Base-by-base conservation (phyloP, 768 basidiomycete genomes). In the Hypholoma fasciculare region DNA sequence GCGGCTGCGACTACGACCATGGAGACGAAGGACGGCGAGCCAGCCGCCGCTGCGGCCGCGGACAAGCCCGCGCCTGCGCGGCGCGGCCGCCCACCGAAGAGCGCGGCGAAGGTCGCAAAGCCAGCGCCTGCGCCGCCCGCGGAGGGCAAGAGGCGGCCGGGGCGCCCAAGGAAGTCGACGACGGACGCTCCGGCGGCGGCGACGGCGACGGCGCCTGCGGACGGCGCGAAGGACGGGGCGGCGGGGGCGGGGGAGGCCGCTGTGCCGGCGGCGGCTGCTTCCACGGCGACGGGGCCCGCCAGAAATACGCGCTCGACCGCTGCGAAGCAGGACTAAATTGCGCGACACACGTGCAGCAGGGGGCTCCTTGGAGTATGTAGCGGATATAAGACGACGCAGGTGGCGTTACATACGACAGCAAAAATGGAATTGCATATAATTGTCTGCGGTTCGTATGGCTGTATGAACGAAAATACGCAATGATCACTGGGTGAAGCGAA, bases 101-200 rank as follows among this genome's bases (percentile, higher is more conserved):
- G 37, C n/a, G 30, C 54, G 26, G 20, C 54, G 49, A 34, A 34
- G 30, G 30, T 9, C 1, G 27, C 43, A 56, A 59, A 42, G 34
- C 53, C 27, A 43, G 36, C 7, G 51, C 50, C 50, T 13, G 52
- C 46, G 6, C 36, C 49, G 1, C 46, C 17, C 12, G 52, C 23
- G n/a, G 56, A 37, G 30, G 53, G 49, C 5, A 66, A 67, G 49
- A 67, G 63, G 23, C 38, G 50, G 9, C 53, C 58, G 1, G 65
- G 64, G 49, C 42, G 62, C 12, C 62, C 66, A 1, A 62, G 61
- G 49, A 66, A 67, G 47, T 56, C 38, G 6, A 54, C 63, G 4
- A 27, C 19, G 7, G 55, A 49, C 8, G 34, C 36, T n/a, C 19
- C 55, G 30, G 30, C 19, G 34, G 7, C 17, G 36, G 7, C n/a